Conservation (phyloP, 2,329 filamentous ascomycete species). For the Aspergillus oerlinghausenensis region DNA sequence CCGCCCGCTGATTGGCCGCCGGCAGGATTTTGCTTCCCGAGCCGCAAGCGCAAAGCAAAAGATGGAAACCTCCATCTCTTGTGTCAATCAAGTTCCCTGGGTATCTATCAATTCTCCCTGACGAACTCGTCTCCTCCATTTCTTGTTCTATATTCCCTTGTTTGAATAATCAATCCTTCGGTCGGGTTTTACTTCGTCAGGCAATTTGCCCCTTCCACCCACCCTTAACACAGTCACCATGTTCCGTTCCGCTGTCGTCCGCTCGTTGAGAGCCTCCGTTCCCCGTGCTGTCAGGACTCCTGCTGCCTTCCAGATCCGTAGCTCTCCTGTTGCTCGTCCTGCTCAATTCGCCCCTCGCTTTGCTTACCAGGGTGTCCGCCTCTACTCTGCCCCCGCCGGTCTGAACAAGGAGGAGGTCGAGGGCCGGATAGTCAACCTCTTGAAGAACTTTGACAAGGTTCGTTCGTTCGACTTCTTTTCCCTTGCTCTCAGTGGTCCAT, state of each 20-base stretch:
- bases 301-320: slow-evolving; percentile 57
- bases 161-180: slow-evolving; percentile 8
- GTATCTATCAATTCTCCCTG: slow-evolving; percentile 13
- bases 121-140: slow-evolving; percentile 16
- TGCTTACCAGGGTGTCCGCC: slow-evolving; percentile 66
- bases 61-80: slow-evolving; percentile 12
- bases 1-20: slow-evolving; percentile 34
- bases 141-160: slow-evolving; percentile 13
- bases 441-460: slow-evolving; percentile 98
- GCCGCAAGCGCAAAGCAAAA: slow-evolving; percentile 21
- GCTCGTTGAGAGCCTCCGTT: slow-evolving; percentile 60
- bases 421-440: slow-evolving; percentile 83
- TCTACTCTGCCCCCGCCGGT: slow-evolving; percentile 78
- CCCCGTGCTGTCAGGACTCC: slow-evolving; percentile 51
- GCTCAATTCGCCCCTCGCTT: slow-evolving; percentile 59
- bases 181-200: slow-evolving; percentile 1
- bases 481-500: slow-evolving; percentile 1
- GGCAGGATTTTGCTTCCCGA: slow-evolving; percentile 33
- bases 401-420: slow-evolving; percentile 81
- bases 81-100: slow-evolving; percentile 8
- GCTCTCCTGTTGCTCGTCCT: slow-evolving; percentile 57
- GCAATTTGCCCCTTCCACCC: slow-evolving; percentile 2
- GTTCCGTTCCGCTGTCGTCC: slow-evolving; percentile 85
- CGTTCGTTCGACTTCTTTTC: slow-evolving; percentile 23
- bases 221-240: slow-evolving; percentile 51